Evolutionary conservation across 2,329 filamentous ascomycete species (phyloP).

Genomic region (Pseudogymnoascus verrucosus): DNA sequence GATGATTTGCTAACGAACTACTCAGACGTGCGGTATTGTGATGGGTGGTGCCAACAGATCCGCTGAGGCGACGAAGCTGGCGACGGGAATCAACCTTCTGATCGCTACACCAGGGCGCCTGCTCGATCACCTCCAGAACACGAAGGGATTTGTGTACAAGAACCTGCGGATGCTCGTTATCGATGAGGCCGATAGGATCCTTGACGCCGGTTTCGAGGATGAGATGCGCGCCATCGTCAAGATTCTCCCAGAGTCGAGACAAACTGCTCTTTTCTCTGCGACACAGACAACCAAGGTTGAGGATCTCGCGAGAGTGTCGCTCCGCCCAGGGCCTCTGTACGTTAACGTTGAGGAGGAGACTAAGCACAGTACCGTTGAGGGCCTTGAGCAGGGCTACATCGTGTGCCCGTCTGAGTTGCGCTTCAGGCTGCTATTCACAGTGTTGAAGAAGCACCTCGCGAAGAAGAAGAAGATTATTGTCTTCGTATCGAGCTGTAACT

Average conservation of each 20-base stretch:
- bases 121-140: slow-evolving; percentile 90
- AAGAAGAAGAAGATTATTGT: slow-evolving; percentile 85
- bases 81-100: slow-evolving; percentile 87
- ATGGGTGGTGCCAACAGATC: slow-evolving; percentile 89
- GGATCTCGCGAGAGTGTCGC: slow-evolving; percentile 87
- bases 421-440: slow-evolving; percentile 88
- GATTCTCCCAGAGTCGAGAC: slow-evolving; percentile 79
- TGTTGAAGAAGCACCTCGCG: slow-evolving; percentile 83
- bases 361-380: slow-evolving; percentile 85
- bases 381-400: slow-evolving; percentile 92
- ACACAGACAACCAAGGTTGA: slow-evolving; percentile 99
- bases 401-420: slow-evolving; percentile 89
- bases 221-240: slow-evolving; percentile 97
- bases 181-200: slow-evolving; percentile 91
- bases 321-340: slow-evolving; percentile 84
- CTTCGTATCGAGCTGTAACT: slow-evolving; percentile 88
- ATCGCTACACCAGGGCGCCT: slow-evolving; percentile 90
- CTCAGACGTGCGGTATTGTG: slow-evolving; percentile 78
- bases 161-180: slow-evolving; percentile 89
- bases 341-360: slow-evolving; percentile 93
- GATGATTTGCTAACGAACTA: background rate
- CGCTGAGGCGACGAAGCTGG: slow-evolving; percentile 88
- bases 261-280: slow-evolving; percentile 97
- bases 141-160: slow-evolving; percentile 81
- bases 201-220: slow-evolving; percentile 97